Evolutionary conservation across 129 eudicot species (phyloP).

Genomic region (Artemisia argyi): DNA sequence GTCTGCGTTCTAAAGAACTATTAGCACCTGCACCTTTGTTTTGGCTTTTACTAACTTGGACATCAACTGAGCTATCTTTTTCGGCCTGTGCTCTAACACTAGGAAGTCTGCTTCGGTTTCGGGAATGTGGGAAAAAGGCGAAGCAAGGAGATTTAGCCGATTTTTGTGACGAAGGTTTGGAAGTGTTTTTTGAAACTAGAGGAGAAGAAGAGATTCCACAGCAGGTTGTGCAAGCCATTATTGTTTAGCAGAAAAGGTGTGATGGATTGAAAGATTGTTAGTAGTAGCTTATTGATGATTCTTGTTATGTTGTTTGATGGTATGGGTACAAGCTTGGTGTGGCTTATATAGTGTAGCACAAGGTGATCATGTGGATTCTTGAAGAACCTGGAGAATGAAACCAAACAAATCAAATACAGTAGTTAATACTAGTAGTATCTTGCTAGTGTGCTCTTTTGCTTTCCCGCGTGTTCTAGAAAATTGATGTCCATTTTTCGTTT

Average conservation of each 20-base stretch:
- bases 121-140: conserved; percentile 24
- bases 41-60: conserved; percentile 34
- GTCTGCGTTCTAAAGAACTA: conserved; percentile 25
- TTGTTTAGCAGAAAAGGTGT: neutral
- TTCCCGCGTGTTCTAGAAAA: conserved; percentile 33
- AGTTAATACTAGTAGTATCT: neutral
- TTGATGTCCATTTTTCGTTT: neutral
- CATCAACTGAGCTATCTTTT: conserved; percentile 49
- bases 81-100: conserved; percentile 48
- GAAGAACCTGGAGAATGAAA: conserved; percentile 16
- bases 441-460: conserved; percentile 15
- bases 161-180: conserved; percentile 10
- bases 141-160: conserved; percentile 33
- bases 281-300: neutral
- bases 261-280: neutral
- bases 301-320: neutral
- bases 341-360: conserved; percentile 21
- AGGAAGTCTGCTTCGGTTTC: conserved; percentile 7
- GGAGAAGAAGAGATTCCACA: conserved; percentile 25
- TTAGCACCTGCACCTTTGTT: conserved; percentile 4
- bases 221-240: conserved; percentile 28
- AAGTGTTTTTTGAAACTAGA: conserved; percentile 16
- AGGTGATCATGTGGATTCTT: conserved; percentile 22
- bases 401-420: no score
- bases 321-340: neutral